Conservation (phyloP, 2,329 filamentous ascomycete species). For the Venturia oleaginea region DNA sequence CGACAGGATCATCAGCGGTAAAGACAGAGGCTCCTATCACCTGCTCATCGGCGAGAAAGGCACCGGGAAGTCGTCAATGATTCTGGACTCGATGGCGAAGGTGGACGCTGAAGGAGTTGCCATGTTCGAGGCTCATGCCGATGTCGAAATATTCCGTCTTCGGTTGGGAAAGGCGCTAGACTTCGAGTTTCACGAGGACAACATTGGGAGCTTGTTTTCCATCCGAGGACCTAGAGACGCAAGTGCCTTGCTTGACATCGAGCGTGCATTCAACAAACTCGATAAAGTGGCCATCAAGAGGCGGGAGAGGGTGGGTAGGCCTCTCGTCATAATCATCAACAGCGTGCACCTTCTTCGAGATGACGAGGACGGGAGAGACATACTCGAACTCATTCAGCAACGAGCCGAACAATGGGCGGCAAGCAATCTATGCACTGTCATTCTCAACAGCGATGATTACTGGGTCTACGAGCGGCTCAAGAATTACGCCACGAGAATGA, state of each 20-base stretch:
- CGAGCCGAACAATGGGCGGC: constrained; percentile 95
- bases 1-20: constrained; percentile 72
- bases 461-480: constrained; percentile 97
- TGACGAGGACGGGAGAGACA: constrained; percentile 83
- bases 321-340: constrained; percentile 89
- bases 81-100: constrained; percentile 91
- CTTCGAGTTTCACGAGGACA: constrained; percentile 96
- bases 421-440: constrained; percentile 76
- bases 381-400: constrained; percentile 91
- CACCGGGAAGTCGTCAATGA: constrained; percentile 92
- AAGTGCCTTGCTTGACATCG: constrained; percentile 86
- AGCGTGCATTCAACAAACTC: constrained; percentile 92
- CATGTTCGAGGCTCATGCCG: constrained; percentile 94
- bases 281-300: constrained; percentile 84
- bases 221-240: constrained; percentile 88
- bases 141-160: constrained; percentile 90
- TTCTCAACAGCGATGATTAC: constrained; percentile 96
- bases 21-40: constrained; percentile 73
- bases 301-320: constrained; percentile 51
- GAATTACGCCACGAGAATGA: constrained; percentile 87
- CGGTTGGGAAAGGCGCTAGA: constrained; percentile 88
- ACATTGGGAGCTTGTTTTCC: constrained; percentile 91
- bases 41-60: constrained; percentile 92
- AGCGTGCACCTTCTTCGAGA: constrained; percentile 85
- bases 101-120: constrained; percentile 80